Evolutionary conservation across 257 asterid genomes (phyloP).

Genomic region (Nicotiana obtusifolia): DNA sequence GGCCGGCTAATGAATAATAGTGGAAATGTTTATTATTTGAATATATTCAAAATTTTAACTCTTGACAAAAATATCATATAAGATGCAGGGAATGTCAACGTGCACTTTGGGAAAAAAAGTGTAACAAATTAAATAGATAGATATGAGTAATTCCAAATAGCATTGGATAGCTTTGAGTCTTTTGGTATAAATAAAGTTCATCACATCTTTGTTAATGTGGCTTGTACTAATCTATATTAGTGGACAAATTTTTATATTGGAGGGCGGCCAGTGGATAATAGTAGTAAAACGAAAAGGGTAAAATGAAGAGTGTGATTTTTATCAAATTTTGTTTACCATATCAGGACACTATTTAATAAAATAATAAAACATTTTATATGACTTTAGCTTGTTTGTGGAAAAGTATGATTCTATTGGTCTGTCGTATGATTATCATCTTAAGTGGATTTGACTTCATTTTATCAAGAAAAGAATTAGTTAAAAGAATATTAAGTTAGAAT

Average conservation of each 20-base stretch:
- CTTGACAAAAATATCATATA: background rate
- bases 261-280: slow-evolving; percentile 7
- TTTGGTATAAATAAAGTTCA: background rate
- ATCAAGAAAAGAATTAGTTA: background rate
- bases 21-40: background rate
- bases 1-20: slow-evolving; percentile 7
- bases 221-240: background rate
- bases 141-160: background rate
- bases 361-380: no score
- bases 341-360: background rate
- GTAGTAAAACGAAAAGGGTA: background rate
- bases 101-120: background rate
- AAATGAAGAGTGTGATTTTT: background rate
- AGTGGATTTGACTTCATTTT: background rate
- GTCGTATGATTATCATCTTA: background rate
- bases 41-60: background rate
- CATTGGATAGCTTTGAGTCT: background rate
- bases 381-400: background rate
- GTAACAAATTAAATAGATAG: background rate
- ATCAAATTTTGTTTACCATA: background rate
- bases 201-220: background rate
- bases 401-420: background rate
- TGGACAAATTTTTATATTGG: background rate
- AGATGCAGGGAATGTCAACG: background rate
- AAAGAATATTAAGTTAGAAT: background rate